A percentile compares a stretch with the other conserved stretches of the same genome.
phyloP scores from a whole-genome alignment of 192 early-diverging fungal species.

The Podila epicladia region DNA sequence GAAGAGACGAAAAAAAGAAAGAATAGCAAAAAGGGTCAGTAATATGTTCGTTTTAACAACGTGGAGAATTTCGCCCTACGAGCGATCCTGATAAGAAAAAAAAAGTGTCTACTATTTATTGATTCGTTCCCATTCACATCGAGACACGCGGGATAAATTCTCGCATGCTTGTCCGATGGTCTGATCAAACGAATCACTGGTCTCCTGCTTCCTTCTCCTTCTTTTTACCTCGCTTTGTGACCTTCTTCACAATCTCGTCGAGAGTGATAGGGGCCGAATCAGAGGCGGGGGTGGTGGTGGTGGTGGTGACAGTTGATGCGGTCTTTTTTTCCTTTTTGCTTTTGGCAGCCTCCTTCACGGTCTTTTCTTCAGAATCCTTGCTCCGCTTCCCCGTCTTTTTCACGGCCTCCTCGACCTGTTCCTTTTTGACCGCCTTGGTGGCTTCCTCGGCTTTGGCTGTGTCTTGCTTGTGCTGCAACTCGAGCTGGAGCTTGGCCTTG shows the following conservation, averaged over 20 bases:
- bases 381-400: not conserved
- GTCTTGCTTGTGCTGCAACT: no score
- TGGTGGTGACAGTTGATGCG: not conserved
- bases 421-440: not conserved
- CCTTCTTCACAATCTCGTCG: not conserved
- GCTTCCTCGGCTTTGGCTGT: conserved; percentile 1
- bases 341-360: not conserved
- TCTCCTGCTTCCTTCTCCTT: no score
- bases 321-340: not conserved
- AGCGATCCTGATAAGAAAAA: no score
- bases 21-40: not conserved
- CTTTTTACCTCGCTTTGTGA: conserved; percentile 3
- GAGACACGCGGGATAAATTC: no score
- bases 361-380: not conserved
- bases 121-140: no score
- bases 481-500: not conserved
- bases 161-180: no score
- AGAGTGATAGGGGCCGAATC: not conserved
- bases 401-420: not conserved
- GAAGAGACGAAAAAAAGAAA: not conserved
- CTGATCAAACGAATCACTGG: no score
- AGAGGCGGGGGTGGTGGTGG: not conserved
- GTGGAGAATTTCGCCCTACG: no score
- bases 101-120: no score
- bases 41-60: no score